Conservation (phyloP, 768 basidiomycete genomes). For the Flagelloscypha sp. region DNA sequence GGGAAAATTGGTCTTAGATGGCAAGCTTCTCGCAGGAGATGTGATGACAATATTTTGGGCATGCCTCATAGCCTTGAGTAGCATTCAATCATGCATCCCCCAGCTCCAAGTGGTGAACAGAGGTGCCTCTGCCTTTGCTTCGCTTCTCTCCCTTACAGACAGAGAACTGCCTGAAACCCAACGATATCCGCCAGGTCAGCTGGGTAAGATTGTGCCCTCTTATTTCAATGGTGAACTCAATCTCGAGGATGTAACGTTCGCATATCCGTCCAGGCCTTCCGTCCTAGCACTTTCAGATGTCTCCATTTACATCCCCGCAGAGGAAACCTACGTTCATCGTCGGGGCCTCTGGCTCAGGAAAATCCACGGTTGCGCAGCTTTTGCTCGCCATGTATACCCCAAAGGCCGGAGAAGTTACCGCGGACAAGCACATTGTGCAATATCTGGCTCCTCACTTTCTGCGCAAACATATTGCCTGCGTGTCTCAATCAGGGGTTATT, state of each 20-base stretch:
- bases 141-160: constrained; percentile 21
- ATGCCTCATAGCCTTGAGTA: constrained; percentile 55
- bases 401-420: constrained; percentile 51
- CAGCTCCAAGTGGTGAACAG: constrained; percentile 55
- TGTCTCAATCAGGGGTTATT: constrained; percentile 73
- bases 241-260: constrained; percentile 52
- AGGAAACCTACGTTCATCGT: constrained; percentile 76
- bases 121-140: constrained; percentile 18
- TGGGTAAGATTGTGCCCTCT: constrained; percentile 60
- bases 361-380: constrained; percentile 61
- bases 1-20: constrained; percentile 50
- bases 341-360: constrained; percentile 71
- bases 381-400: constrained; percentile 69
- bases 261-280: constrained; percentile 66
- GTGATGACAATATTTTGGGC: constrained; percentile 76
- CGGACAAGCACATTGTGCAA: constrained; percentile 77
- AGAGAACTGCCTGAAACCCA: no score
- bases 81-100: constrained; percentile 54
- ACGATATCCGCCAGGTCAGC: constrained; percentile 24
- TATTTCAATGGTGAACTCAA: constrained; percentile 65
- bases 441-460: constrained; percentile 69
- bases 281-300: constrained; percentile 50
- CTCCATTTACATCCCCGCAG: constrained; percentile 59
- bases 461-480: constrained; percentile 61
- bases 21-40: constrained; percentile 39